These are phyloP conservation scores for Niveomyces coronatus DNA, from an alignment of 2,329 filamentous ascomycete genomes.

Conservation along the genomic window DNA sequence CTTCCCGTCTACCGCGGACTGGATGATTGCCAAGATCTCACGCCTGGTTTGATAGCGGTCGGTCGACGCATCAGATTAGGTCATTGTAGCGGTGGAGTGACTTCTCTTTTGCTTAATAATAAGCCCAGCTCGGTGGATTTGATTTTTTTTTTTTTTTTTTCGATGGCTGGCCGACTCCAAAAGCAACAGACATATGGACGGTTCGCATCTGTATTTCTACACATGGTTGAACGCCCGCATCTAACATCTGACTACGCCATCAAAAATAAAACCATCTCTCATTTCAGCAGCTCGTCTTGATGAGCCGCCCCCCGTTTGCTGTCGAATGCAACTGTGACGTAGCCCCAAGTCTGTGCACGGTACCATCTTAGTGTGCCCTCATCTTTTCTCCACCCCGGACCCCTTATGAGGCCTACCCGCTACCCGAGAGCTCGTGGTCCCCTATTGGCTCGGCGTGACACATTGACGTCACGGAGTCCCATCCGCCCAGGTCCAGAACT, in stretches of 20 bases:
- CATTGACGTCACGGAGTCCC: slow-evolving; percentile 6
- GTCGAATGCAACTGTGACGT: slow-evolving; percentile 4
- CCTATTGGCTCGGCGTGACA: slow-evolving; percentile 1
- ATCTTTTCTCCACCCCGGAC: neutral
- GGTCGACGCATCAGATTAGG: too few relatives aligned
- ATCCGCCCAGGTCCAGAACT: slow-evolving; percentile 6
- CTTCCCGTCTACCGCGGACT: too few relatives aligned
- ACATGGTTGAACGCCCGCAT: too few relatives aligned
- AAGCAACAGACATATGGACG: too few relatives aligned
- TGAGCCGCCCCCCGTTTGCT: neutral
- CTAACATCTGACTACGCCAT: neutral
- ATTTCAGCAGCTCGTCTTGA: too few relatives aligned
- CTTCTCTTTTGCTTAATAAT: neutral
- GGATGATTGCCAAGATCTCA: too few relatives aligned
- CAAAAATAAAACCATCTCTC: neutral
- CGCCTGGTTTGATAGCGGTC: too few relatives aligned
- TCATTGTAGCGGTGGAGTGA: slow-evolving; percentile 7
- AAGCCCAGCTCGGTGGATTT: too few relatives aligned
- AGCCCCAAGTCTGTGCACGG: neutral
- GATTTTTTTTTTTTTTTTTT: too few relatives aligned
- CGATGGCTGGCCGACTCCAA: too few relatives aligned
- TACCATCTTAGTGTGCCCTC: neutral
- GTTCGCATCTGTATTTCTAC: too few relatives aligned
- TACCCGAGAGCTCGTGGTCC: slow-evolving; percentile 2
- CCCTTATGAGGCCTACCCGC: slow-evolving; percentile 1